A percentile compares a stretch with the other conserved stretches of the same genome.
Conservation (phyloP, 1,139 yeast species). For the Suhomyces guaymorum region DNA sequence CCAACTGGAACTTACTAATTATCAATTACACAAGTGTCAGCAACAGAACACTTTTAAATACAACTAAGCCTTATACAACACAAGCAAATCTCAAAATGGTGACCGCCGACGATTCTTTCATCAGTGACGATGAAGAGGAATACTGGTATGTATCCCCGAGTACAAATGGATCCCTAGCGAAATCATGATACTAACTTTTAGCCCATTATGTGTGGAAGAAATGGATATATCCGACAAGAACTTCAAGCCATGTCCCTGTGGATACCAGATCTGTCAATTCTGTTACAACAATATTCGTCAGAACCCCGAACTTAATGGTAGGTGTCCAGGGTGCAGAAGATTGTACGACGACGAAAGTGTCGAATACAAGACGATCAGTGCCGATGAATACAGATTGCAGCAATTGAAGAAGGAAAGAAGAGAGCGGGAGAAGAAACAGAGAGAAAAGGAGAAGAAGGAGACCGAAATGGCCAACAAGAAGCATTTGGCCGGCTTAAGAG, state of each 20-base stretch:
- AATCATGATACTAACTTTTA: constrained; percentile 25
- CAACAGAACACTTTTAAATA: not conserved
- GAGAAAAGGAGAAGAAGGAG: constrained; percentile 90
- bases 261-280: constrained; percentile 97
- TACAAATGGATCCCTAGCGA: too few relatives aligned
- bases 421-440: constrained; percentile 83
- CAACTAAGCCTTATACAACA: not conserved
- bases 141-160: constrained; percentile 60
- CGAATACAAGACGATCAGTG: constrained; percentile 76
- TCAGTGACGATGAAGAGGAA: constrained; percentile 82
- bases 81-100: constrained; percentile 19
- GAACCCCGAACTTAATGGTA: constrained; percentile 91
- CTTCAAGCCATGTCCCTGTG: constrained; percentile 99
- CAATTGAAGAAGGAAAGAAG: constrained; percentile 78
- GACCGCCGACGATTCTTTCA: constrained; percentile 49
- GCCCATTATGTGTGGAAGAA: constrained; percentile 96
- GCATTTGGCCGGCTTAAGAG: constrained; percentile 95
- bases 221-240: constrained; percentile 95
- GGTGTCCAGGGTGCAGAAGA: constrained; percentile 97
- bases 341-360: constrained; percentile 91
- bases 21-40: not conserved
- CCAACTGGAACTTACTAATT: not conserved
- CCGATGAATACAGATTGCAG: constrained; percentile 81
- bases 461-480: constrained; percentile 86
- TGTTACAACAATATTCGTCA: constrained; percentile 96